Evolutionary conservation across 2,329 filamentous ascomycete genomes (phyloP), one percentile per base, ranked within the genome.

Genomic region (Cladosporium sp.): DNA sequence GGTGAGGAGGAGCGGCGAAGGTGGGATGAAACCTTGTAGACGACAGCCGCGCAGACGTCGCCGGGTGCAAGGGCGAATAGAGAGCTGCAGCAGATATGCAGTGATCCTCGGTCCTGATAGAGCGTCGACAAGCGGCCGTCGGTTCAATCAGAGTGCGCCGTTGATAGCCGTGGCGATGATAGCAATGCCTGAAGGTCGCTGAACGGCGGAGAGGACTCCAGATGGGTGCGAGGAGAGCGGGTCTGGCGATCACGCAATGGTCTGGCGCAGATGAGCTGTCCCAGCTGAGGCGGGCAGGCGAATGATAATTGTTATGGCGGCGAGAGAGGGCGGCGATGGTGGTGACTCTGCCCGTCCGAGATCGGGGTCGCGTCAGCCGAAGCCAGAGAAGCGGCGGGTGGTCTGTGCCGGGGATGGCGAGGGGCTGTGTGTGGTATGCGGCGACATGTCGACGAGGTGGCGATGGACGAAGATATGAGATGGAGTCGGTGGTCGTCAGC

Each of bases 121-220:
- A 37, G 46, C 40, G n/a, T 9, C 11, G 28, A 35, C 35, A 49
- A 37, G 22, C 41, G 19, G 4, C 18, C 31, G 48, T 18, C 40
- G 48, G 48, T 50, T 50, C 32, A 50, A 50, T 32, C 32, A 40
- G 31, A 33, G 38, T 43, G 40, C 38, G 40, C 48, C 48, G 48
- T 40, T 31, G 3, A 40, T 50, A 50, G 43, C 38, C 48, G 48
- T 50, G 32, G 46, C 19, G 45, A 18, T n/a, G 37, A 49, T 28
- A 28, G 22, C 22, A 7, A 28, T 28, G 22, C 7, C 7, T 5
- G 22, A 28, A 28, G 22, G 22, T 28, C 22, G 16, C 16, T 28
- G 22, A 28, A 28, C 22, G 22, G 22, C 22, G 22, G 22, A 28
- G 22, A 28, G 22, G 5, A 28, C 22, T 28, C 22, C 22, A 28